Evolutionary conservation across 1,284 basidiomycete species (phyloP).

Genomic region (Meira nashicola): DNA sequence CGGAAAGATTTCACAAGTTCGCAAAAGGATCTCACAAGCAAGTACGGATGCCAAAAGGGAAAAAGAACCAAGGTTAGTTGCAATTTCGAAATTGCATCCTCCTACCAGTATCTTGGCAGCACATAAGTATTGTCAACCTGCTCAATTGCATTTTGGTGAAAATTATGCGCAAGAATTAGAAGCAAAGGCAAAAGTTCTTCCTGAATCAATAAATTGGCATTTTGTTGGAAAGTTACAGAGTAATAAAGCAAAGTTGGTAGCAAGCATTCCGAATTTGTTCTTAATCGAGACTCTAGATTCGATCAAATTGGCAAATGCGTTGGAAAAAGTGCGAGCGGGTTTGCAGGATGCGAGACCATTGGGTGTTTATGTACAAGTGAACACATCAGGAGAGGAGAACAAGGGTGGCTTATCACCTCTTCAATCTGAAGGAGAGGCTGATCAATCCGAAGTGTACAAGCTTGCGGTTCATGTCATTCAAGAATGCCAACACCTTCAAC

Average conservation of each 20-base stretch:
- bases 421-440: slow-evolving; percentile 15
- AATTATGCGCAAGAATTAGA: slow-evolving; percentile 94
- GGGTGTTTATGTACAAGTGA: slow-evolving; percentile 82
- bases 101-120: slow-evolving; percentile 72
- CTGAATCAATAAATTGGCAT: slow-evolving; percentile 68
- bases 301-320: slow-evolving; percentile 71
- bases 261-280: slow-evolving; percentile 86
- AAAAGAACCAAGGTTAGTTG: slow-evolving; percentile 62
- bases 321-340: slow-evolving; percentile 66
- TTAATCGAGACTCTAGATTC: slow-evolving; percentile 87
- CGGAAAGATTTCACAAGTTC: slow-evolving; percentile 1
- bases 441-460: slow-evolving; percentile 57
- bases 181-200: slow-evolving; percentile 60
- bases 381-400: slow-evolving; percentile 83
- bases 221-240: slow-evolving; percentile 92
- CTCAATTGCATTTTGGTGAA: slow-evolving; percentile 89
- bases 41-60: background rate
- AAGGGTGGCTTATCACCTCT: slow-evolving; percentile 80
- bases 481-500: slow-evolving; percentile 67
- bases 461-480: slow-evolving; percentile 70
- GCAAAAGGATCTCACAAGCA: slow-evolving; percentile 1
- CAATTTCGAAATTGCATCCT: slow-evolving; percentile 92
- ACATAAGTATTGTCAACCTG: slow-evolving; percentile 49
- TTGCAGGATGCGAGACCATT: slow-evolving; percentile 59
- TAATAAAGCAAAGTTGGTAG: slow-evolving; percentile 88